A percentile compares a stretch with the other conserved stretches of the same genome.
Conservation (phyloP, 2,329 filamentous ascomycete species). For the Plenodomus lindquistii region DNA sequence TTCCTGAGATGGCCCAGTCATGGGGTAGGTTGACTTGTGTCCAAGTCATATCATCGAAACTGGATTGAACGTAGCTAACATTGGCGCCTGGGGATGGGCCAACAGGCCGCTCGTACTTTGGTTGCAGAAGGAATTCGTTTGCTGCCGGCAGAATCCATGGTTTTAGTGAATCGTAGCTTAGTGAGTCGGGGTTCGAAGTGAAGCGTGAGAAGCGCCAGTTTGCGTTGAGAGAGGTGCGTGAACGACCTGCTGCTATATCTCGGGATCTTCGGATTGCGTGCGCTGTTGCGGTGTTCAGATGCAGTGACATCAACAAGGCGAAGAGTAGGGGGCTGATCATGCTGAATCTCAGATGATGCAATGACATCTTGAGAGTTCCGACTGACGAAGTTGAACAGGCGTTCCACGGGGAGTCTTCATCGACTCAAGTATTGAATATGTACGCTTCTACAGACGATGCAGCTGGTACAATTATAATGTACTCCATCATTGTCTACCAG, state of each 20-base stretch:
- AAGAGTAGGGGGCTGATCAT: slow-evolving; percentile 10
- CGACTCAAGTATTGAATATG: no score
- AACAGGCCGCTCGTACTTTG: slow-evolving; percentile 38
- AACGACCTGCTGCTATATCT: slow-evolving; percentile 11
- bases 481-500: no score
- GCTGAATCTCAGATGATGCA: no score
- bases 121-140: slow-evolving; percentile 47
- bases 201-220: slow-evolving; percentile 48
- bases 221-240: slow-evolving; percentile 41
- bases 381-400: no score
- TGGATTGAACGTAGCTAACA: slow-evolving; percentile 43
- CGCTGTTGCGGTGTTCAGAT: slow-evolving; percentile 8
- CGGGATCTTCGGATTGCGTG: slow-evolving; percentile 6
- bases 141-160: slow-evolving; percentile 49
- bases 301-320: slow-evolving; percentile 12
- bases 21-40: slow-evolving; percentile 49
- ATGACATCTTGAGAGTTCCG: no score
- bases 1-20: slow-evolving; percentile 54
- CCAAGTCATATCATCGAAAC: slow-evolving; percentile 48
- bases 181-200: slow-evolving; percentile 42
- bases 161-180: slow-evolving; percentile 46
- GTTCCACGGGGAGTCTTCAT: no score
- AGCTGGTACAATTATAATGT: no score
- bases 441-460: no score
- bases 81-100: slow-evolving; percentile 32